Conservation (phyloP, 2,329 filamentous ascomycete species). For the Penicillium italicum region DNA sequence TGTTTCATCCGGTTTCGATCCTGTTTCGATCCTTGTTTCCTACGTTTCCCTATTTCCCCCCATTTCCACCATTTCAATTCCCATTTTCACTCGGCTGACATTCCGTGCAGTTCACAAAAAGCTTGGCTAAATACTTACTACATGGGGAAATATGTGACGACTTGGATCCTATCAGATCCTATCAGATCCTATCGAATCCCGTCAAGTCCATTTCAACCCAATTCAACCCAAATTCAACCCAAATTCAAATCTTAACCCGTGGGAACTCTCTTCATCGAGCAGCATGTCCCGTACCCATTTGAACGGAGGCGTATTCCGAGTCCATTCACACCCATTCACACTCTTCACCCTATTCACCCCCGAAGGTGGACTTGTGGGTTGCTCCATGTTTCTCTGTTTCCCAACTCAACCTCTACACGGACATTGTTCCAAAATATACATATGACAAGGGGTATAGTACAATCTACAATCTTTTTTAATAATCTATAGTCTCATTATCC, state of each 20-base stretch:
- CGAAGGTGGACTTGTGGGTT: neutral
- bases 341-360: neutral
- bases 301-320: conserved; percentile 4
- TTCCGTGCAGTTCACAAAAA: neutral
- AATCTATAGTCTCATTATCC: neutral
- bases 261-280: neutral
- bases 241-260: neutral
- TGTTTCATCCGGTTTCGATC: neutral
- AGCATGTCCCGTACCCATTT: neutral
- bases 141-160: conserved; percentile 4
- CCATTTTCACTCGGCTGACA: neutral
- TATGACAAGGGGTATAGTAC: neutral
- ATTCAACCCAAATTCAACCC: too few species aligned
- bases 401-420: neutral
- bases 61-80: neutral
- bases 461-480: neutral
- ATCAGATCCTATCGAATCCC: neutral
- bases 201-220: neutral
- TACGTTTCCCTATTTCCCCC: neutral
- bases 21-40: neutral
- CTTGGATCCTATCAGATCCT: neutral
- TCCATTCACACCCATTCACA: neutral
- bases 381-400: neutral
- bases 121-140: neutral
- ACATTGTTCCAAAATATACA: neutral